Base-by-base conservation (phyloP, 208 protist species). In the Eutreptiella sp. region DNA sequence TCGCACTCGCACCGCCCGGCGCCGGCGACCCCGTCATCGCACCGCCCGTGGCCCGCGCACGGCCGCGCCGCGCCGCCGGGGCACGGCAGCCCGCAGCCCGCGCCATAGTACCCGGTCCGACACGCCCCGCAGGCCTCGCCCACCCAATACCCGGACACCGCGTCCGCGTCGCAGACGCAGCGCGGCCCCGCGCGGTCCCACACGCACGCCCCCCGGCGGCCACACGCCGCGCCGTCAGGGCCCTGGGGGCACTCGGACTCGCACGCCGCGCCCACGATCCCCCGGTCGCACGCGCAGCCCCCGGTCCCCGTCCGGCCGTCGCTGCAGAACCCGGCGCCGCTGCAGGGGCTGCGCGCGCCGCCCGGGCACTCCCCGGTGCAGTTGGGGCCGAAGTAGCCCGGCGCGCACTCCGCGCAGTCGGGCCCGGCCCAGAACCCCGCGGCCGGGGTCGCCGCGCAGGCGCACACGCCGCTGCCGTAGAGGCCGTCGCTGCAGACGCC, bases 221-320 rank as follows among this genome's bases (percentile, higher is more conserved):
- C 21, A 36, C 14, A 11, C 50, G 31, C 36, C 23, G 50, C 11
- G 21, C 36, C 31, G 29, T 14, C 50, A 41, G 50, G 21, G 50
- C 50, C 33, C 16, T 57, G 21, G 11, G 50, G 11, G 28, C 50
- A 57, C 36, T 57, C 28, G 16, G 39, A 9, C 36, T 57, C 50
- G 28, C 50, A 57, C 11, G 14, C 39, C 9, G 7, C 29, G 36
- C 50, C 50, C 9, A 57, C 50, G 39, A 39, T 41, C 16, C 50
- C 50, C 9, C n/a, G n/a, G 21, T 57, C 36, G 39, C 70, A 83
- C 2, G 7, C 35, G 31, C 74, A 83, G 2, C 27, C 31, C 0
- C 66, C 77, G 26, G 72, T 63, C 0, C 29, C 58, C 48, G 24
- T 14, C 16, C 27, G 58, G 19, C 58, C 58, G 9, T 64, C 58